Base-by-base conservation (phyloP, 225 moss, liverwort and hornwort species). In the Pseudoscleropodium purum region DNA sequence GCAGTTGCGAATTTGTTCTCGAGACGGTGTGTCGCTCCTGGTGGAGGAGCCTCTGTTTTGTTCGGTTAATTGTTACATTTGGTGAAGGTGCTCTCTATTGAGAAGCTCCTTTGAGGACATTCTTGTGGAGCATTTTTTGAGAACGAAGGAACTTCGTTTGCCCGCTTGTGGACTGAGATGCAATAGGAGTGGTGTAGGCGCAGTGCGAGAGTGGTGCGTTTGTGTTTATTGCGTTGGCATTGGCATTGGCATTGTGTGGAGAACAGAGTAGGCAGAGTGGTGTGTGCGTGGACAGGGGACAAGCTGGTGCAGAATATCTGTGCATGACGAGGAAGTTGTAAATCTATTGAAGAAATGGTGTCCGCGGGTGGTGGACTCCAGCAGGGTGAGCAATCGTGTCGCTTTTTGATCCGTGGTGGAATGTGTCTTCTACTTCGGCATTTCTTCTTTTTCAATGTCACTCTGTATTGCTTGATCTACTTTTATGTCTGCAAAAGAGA, bases 251-350 rank as follows among this genome's bases (percentile, higher is more conserved):
- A n/a, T n/a, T 78, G 86, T 77, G 86, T 76, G 84, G 56, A 86
- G 81, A 63, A 31, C 80, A 36, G 70, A 75, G 57, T 47, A 73
- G 62, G 24, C 61, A 75, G 25, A 43, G 84, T 52, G 67, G 41
- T 60, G 78, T 68, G 91, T 34, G 82, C 43, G 82, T 57, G 73
- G 14, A 60, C 24, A 88, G 83, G 51, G n/a, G 34, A 51, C 1
- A 56, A 82, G 51, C 65, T 47, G 24, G 85, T 80, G 79, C 67
- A 14, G 80, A 89, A 25, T 57, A 90, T 74, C 84, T 75, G 91
- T 94, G 93, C 84, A 93, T 94, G 94, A 93, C 89, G 94, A 93
- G 90, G 81, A 85, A 87, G 87, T 54, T 67, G n/a, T 92, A 68
- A 92, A 89, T 78, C 90, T 89, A 81, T 67, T 19, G 29, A n/a